Evolutionary conservation across 1,284 basidiomycete species (phyloP).

Genomic region (Blastosporella zonata): DNA sequence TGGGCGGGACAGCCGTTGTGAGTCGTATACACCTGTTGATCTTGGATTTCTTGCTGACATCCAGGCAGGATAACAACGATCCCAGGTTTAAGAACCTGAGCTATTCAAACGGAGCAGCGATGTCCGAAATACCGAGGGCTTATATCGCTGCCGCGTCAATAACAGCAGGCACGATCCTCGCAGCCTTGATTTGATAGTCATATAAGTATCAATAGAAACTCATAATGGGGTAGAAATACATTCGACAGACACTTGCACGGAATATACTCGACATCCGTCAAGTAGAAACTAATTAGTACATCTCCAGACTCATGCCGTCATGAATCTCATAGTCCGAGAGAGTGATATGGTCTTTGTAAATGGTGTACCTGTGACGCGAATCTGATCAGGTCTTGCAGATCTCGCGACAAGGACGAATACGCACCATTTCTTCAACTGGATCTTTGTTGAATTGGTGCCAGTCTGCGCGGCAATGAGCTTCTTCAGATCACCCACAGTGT

Average conservation of each 20-base stretch:
- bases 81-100: slow-evolving; percentile 4
- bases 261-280: neutral
- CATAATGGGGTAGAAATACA: slow-evolving; percentile 3
- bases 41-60: neutral
- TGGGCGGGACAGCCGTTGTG: slow-evolving; percentile 9
- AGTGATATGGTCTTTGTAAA: slow-evolving; percentile 94
- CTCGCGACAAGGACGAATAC: slow-evolving; percentile 27
- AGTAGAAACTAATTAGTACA: slow-evolving; percentile 56
- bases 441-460: slow-evolving; percentile 84
- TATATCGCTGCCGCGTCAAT: slow-evolving; percentile 3
- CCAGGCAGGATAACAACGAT: slow-evolving; percentile 4
- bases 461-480: slow-evolving; percentile 96
- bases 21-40: neutral
- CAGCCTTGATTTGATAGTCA: neutral
- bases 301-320: slow-evolving; percentile 92
- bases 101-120: slow-evolving; percentile 5
- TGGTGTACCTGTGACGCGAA: slow-evolving; percentile 68
- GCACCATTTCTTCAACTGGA: slow-evolving; percentile 95
- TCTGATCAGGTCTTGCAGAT: no score
- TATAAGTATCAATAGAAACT: neutral
- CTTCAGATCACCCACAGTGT: slow-evolving; percentile 97
- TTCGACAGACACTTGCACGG: neutral
- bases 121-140: neutral
- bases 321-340: slow-evolving; percentile 93
- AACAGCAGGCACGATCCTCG: slow-evolving; percentile 5